Percentiles rank a stretch among this genome's conserved stretches.
These are phyloP conservation scores for Acanthamoeba triangularis DNA, from an alignment of 208 protist species.

Conservation along the genomic window DNA sequence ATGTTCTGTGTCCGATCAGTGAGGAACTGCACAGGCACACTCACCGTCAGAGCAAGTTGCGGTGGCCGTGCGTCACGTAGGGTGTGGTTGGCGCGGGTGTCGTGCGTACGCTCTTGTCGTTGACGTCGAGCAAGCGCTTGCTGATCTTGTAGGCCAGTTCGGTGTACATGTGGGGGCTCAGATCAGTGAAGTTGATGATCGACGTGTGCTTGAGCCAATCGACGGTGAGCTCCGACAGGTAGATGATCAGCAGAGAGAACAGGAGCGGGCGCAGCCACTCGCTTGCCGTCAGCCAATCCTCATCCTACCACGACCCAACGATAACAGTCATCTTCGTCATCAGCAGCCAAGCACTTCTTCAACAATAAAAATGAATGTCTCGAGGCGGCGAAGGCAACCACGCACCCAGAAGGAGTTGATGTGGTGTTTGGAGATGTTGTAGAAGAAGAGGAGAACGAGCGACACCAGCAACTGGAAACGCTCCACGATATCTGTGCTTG, in stretches of 20 bases:
- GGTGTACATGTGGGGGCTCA: background rate
- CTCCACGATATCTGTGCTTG: background rate
- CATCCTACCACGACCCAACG: background rate
- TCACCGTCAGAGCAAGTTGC: background rate
- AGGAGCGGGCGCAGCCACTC: conserved; percentile 10
- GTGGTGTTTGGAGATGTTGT: conserved; percentile 37
- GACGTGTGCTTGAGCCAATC: conserved; percentile 61
- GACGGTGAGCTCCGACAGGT: conserved; percentile 25
- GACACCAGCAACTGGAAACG: conserved; percentile 50
- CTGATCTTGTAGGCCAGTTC: conserved; percentile 21
- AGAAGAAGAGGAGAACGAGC: conserved; percentile 34
- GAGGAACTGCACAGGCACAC: background rate
- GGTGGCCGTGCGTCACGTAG: background rate
- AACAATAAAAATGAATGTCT: background rate
- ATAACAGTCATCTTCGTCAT: background rate
- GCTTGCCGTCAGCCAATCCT: background rate
- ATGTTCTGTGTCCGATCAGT: conserved; percentile 27
- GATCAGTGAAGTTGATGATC: conserved; percentile 23
- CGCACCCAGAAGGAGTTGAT: conserved; percentile 26
- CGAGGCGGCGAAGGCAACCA: background rate
- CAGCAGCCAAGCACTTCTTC: background rate
- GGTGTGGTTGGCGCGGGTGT: background rate
- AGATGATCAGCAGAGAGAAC: background rate
- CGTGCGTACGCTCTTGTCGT: background rate
- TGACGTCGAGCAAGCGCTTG: background rate